phyloP scores from a whole-genome alignment of 2,329 filamentous ascomycete genomes.

The Aspergillus floridensis region DNA sequence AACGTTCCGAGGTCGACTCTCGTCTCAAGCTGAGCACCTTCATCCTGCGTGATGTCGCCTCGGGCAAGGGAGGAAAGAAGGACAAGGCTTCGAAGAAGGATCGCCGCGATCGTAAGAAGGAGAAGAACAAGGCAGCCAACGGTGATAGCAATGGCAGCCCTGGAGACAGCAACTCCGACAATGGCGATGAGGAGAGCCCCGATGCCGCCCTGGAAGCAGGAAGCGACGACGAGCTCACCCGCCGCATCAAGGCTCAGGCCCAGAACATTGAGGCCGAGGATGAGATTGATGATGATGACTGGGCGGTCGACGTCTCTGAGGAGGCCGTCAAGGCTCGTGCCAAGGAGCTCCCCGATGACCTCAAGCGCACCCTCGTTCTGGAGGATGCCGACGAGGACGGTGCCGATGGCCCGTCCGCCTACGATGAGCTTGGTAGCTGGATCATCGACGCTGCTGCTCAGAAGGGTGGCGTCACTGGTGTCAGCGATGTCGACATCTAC shows the following conservation, averaged over 20 bases:
- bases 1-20: constrained; percentile 85
- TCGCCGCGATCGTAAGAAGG: constrained; percentile 74
- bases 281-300: constrained; percentile 79
- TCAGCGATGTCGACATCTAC: constrained; percentile 89
- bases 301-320: constrained; percentile 95
- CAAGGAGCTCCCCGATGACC: constrained; percentile 86
- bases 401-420: constrained; percentile 73
- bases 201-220: constrained; percentile 67
- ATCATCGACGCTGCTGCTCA: constrained; percentile 70
- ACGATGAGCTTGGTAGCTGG: constrained; percentile 92
- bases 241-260: constrained; percentile 66
- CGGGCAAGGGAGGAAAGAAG: constrained; percentile 89
- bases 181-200: constrained; percentile 62
- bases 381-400: constrained; percentile 77
- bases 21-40: constrained; percentile 95
- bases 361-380: constrained; percentile 87
- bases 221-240: constrained; percentile 89
- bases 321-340: constrained; percentile 93
- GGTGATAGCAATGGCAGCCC: constrained; percentile 60
- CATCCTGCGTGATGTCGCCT: constrained; percentile 86
- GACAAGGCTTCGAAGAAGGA: constrained; percentile 95
- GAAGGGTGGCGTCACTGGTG: constrained; percentile 69
- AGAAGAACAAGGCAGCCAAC: constrained; percentile 58
- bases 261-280: constrained; percentile 69
- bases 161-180: constrained; percentile 63